Conservation (phyloP, 768 basidiomycete species). For the Amyloporia xantha region DNA sequence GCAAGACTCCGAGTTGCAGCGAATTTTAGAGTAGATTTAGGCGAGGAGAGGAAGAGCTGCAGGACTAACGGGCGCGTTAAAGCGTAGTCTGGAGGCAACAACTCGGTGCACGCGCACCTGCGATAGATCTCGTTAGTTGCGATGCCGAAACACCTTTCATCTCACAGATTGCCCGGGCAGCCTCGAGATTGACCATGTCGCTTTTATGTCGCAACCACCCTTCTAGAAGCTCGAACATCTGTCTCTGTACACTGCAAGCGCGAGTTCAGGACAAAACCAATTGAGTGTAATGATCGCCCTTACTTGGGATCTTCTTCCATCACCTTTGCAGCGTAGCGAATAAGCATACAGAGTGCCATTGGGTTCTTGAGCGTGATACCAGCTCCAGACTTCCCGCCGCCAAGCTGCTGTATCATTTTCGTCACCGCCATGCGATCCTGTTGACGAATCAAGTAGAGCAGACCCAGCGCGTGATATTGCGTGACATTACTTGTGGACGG, state of each 20-base stretch:
- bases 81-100: background rate
- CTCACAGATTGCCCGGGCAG: conserved; percentile 95
- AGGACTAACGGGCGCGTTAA: conserved; percentile 50
- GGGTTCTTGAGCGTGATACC: conserved; percentile 87
- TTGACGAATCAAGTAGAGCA: conserved; percentile 91
- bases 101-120: conserved; percentile 47
- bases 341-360: conserved; percentile 97
- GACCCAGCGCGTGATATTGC: conserved; percentile 94
- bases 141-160: conserved; percentile 76
- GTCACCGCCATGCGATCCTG: conserved; percentile 99
- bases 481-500: conserved; percentile 89
- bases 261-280: conserved; percentile 1
- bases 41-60: conserved; percentile 92
- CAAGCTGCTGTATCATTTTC: conserved; percentile 98
- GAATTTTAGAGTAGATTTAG: conserved; percentile 93
- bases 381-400: conserved; percentile 78
- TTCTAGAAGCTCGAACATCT: conserved; percentile 91
- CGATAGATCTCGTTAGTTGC: conserved; percentile 83
- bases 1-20: conserved; percentile 95
- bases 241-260: conserved; percentile 68
- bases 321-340: conserved; percentile 96
- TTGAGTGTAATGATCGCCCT: conserved; percentile 24
- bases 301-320: conserved; percentile 99
- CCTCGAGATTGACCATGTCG: conserved; percentile 99
- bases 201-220: conserved; percentile 97